Evolutionary conservation across 2,329 filamentous ascomycete species (phyloP), one percentile per base, ranked within the genome.

Genomic region (Akanthomyces muscarius): DNA sequence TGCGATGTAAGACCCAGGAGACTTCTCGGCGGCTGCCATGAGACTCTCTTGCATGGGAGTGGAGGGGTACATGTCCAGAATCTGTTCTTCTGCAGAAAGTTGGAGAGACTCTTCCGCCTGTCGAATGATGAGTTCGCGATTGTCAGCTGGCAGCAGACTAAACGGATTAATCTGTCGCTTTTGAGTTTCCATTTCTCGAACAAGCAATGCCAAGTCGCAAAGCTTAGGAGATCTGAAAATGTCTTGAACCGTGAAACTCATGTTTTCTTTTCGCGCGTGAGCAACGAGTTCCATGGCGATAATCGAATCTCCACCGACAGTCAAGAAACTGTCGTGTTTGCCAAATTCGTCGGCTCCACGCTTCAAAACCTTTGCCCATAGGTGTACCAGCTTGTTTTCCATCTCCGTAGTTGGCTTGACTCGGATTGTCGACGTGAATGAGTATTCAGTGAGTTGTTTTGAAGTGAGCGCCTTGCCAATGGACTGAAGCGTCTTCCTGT

Each of bases 201-300:
- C 18, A 30, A 18, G 13, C 18, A 53, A n/a, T 1, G 80, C 79
- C 79, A 83, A 80, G 7, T 77, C 75, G 3, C 72, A 71, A 2
- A 83, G 73, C 4, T 75, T 71, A 0, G 81, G 79, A 28, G 77
- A 72, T 28, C 72, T 74, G 65, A 83, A 81, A 57, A 81, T 74
- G 47, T 73, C 75, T 0, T 77, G 76, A 0, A 83, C 79, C 0
- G 77, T 78, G 23, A 83, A 68, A 0, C 71, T 66, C 23, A 81
- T 69, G 5, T 73, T 74, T 30, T 69, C 68, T 4, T 71, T 73
- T 41, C 77, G 74, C 1, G 79, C 76, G 16, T 73, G 70, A 0
- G 79, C 74, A 0, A 81, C 79, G 0, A 83, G 72, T 65, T 75
- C 78, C 80, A 83, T 83, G 2, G 81, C 80, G 2, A 75, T 73